Percentiles rank a stretch among this genome's conserved stretches.
Evolutionary conservation across 2,329 filamentous ascomycete genomes (phyloP).

Genomic region (Byssothecium circinans): DNA sequence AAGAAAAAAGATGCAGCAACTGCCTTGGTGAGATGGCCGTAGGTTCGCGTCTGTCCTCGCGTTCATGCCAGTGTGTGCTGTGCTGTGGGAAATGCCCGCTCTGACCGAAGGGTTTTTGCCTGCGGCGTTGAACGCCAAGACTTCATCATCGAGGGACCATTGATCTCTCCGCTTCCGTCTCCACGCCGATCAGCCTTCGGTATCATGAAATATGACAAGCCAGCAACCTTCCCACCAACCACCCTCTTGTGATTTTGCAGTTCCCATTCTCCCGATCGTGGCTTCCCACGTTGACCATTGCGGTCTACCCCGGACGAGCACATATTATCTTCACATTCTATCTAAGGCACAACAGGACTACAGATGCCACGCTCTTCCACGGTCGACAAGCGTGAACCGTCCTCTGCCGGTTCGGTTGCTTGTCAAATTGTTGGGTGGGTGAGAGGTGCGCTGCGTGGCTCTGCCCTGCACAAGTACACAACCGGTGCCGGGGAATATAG

Average conservation of each 20-base stretch:
- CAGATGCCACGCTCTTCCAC: not conserved
- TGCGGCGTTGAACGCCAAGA: conserved; percentile 31
- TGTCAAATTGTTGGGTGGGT: not conserved
- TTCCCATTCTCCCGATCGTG: not conserved
- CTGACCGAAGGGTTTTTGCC: conserved; percentile 29
- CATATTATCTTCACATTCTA: conserved; percentile 10
- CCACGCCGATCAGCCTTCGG: conserved; percentile 1
- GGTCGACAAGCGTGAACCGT: not conserved
- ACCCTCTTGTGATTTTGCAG: conserved; percentile 1
- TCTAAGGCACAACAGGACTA: conserved; percentile 8
- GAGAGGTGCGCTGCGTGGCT: not conserved
- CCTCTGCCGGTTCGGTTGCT: not conserved
- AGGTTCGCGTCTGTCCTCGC: conserved; percentile 21
- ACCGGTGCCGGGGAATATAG: no score
- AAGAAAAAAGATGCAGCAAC: conserved; percentile 10
- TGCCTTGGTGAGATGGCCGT: conserved; percentile 10
- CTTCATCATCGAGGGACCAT: conserved; percentile 14
- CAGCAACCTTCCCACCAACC: not conserved
- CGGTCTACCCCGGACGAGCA: not conserved
- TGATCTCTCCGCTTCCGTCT: conserved; percentile 1
- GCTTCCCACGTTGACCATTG: conserved; percentile 1
- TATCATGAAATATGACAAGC: no score
- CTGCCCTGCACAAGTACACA: not conserved
- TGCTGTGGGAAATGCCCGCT: conserved; percentile 28
- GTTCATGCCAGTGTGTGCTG: conserved; percentile 28